Conservation (phyloP, 306 rosid species). For the Cicer pinnatifidum region DNA sequence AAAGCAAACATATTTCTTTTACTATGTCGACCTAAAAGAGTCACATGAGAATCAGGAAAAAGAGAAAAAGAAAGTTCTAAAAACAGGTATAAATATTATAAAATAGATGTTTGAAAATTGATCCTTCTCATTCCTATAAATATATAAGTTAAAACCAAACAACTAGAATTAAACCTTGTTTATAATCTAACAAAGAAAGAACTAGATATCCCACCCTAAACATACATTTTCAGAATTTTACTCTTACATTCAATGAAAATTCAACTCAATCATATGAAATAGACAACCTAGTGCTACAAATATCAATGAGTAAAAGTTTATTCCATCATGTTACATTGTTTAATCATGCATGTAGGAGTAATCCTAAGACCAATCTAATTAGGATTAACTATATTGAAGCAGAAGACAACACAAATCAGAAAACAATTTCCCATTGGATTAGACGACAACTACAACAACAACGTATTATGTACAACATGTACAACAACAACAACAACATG, state of each 20-base stretch:
- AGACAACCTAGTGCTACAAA: background rate
- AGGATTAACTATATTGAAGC: no score
- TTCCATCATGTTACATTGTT: background rate
- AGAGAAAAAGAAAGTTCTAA: background rate
- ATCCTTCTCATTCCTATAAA: background rate
- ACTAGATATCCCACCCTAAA: background rate
- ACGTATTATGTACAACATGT: no score
- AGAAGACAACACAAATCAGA: no score
- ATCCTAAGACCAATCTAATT: no score
- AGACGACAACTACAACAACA: no score
- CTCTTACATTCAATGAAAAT: background rate
- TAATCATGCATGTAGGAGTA: background rate
- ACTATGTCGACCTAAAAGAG: background rate
- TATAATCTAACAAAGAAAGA: background rate
- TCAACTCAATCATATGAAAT: background rate
- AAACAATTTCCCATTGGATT: no score
- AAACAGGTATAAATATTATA: background rate
- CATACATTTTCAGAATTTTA: slow-evolving; percentile 7
- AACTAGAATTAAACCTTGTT: background rate
- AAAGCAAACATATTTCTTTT: background rate
- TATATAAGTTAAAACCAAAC: no score
- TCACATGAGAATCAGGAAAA: background rate
- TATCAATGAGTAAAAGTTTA: background rate
- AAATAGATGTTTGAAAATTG: background rate
- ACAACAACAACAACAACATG: no score